Percentiles rank a stretch among this genome's conserved stretches.
Conservation (phyloP, 2,329 filamentous ascomycete genomes). For the Cercospora zeae-maydis region DNA sequence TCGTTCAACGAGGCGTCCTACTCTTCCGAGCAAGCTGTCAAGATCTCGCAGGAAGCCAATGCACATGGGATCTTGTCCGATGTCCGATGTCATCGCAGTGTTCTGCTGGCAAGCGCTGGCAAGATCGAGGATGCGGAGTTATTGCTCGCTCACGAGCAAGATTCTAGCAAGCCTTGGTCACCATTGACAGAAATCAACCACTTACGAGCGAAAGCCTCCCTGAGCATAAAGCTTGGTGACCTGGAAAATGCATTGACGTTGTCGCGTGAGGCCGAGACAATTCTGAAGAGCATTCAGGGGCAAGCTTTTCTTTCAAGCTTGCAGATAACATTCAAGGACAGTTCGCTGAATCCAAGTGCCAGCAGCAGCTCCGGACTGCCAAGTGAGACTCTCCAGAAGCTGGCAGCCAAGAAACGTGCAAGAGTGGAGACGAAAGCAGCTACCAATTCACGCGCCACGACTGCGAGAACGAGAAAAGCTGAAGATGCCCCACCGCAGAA, state of each 20-base stretch:
- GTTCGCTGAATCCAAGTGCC: not conserved
- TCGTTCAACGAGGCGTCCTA: slow-evolving; percentile 84
- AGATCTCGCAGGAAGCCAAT: slow-evolving; percentile 57
- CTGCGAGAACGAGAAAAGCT: not conserved
- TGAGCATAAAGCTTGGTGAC: slow-evolving; percentile 25
- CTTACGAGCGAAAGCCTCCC: slow-evolving; percentile 22
- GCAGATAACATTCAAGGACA: not conserved
- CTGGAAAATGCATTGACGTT: slow-evolving; percentile 20
- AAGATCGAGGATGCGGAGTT: slow-evolving; percentile 33
- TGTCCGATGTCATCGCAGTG: slow-evolving; percentile 24
- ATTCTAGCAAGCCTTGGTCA: not conserved
- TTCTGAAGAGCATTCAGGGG: slow-evolving; percentile 9
- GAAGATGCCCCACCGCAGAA: not conserved
- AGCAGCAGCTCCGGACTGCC: not conserved
- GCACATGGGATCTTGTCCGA: slow-evolving; percentile 19
- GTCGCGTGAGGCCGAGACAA: slow-evolving; percentile 23
- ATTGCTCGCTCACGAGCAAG: slow-evolving; percentile 22
- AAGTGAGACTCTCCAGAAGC: not conserved
- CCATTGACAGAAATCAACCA: slow-evolving; percentile 21
- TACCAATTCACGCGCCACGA: not conserved
- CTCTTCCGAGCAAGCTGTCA: slow-evolving; percentile 79
- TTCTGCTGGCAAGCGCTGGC: slow-evolving; percentile 26
- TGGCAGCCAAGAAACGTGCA: not conserved
- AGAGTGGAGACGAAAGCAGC: not conserved
- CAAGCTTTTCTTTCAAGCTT: slow-evolving; percentile 4